A percentile compares a stretch with the other conserved stretches of the same genome.
These are phyloP conservation scores for Penicillium herquei DNA, from an alignment of 495 filamentous ascomycete genomes.

Conservation along the genomic window DNA sequence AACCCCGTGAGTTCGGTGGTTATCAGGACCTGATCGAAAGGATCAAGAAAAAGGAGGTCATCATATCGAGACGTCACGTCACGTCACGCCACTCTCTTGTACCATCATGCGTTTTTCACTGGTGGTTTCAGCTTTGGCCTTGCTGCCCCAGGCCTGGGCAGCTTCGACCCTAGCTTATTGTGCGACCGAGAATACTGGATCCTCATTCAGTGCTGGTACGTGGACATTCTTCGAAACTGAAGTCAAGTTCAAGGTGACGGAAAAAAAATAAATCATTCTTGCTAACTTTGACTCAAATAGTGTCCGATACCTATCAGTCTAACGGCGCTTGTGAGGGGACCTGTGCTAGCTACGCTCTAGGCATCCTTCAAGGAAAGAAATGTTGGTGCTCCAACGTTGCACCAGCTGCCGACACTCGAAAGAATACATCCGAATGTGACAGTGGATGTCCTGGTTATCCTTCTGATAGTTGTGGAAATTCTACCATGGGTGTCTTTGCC, in stretches of 20 bases:
- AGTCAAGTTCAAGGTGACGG: background rate
- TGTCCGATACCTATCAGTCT: conserved; percentile 59
- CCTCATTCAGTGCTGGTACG: conserved; percentile 12
- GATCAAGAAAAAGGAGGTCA: background rate
- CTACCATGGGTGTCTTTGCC: conserved; percentile 51
- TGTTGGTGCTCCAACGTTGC: conserved; percentile 80
- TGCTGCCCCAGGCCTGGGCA: conserved; percentile 18
- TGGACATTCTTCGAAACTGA: background rate
- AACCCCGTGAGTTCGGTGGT: background rate
- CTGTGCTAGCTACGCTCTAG: conserved; percentile 66
- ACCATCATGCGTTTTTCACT: conserved; percentile 19
- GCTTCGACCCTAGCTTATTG: conserved; percentile 37
- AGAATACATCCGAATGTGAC: conserved; percentile 47
- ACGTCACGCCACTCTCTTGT: background rate
- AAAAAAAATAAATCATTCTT: background rate
- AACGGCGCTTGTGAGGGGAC: conserved; percentile 58
- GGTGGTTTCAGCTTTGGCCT: conserved; percentile 10
- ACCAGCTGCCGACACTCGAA: conserved; percentile 46
- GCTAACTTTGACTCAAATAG: conserved; percentile 31
- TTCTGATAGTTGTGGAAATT: conserved; percentile 61
- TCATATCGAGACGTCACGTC: background rate
- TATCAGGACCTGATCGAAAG: background rate
- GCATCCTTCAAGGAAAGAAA: conserved; percentile 56
- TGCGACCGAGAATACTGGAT: conserved; percentile 47
- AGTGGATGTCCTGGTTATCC: conserved; percentile 66